These are phyloP conservation scores for Pestalotiopsis sp. DNA, from an alignment of 2,329 filamentous ascomycete species.

Conservation along the genomic window DNA sequence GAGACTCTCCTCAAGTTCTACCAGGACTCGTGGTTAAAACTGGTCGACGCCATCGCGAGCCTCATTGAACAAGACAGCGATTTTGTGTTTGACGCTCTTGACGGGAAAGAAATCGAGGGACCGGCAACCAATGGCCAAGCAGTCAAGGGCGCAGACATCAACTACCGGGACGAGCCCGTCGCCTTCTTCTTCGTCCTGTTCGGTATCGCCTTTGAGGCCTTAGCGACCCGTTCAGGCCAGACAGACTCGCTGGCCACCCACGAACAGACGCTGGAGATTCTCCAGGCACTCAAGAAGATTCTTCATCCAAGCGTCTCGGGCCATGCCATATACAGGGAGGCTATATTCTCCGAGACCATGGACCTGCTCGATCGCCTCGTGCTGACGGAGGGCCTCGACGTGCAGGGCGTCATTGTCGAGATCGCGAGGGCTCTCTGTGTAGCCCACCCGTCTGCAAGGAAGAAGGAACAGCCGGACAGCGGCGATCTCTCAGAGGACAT, in stretches of 20 bases:
- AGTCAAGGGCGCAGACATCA: constrained; percentile 77
- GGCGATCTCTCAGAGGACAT: constrained; percentile 93
- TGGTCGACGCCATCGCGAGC: constrained; percentile 96
- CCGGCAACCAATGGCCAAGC: constrained; percentile 50
- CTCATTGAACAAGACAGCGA: constrained; percentile 97
- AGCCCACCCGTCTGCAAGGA: constrained; percentile 85
- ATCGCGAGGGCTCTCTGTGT: constrained; percentile 90
- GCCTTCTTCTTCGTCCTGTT: constrained; percentile 99
- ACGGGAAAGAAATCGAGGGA: constrained; percentile 71
- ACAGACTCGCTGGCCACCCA: constrained; percentile 69
- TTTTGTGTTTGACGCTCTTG: constrained; percentile 94
- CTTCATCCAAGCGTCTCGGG: constrained; percentile 92
- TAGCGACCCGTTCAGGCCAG: constrained; percentile 76
- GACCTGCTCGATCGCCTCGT: constrained; percentile 91
- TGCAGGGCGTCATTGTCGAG: constrained; percentile 91
- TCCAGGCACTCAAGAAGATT: constrained; percentile 92
- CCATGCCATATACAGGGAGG: constrained; percentile 93
- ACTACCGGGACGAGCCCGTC: constrained; percentile 96
- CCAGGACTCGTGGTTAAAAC: constrained; percentile 93
- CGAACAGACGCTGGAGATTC: constrained; percentile 83
- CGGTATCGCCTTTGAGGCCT: constrained; percentile 92
- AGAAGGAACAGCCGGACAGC: constrained; percentile 66
- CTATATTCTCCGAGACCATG: constrained; percentile 96
- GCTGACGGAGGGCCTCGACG: constrained; percentile 84
- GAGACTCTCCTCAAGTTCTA: constrained; percentile 95